Evolutionary conservation across 768 basidiomycete species (phyloP).

Genomic region (Pleurotus salmoneostramineus): DNA sequence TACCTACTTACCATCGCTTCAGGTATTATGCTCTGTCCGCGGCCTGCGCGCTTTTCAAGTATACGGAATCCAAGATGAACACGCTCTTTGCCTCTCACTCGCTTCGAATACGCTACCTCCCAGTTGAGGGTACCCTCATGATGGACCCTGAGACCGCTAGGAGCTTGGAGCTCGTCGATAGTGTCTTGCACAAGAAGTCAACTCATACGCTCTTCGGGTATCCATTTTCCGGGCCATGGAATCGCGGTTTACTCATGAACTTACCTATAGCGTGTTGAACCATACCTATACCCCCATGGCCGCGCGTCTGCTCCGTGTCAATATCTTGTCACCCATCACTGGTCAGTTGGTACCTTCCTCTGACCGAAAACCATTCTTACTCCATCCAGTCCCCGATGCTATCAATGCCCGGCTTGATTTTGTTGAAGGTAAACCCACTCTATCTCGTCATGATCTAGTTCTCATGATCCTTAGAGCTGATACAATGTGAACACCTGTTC

Average conservation of each 20-base stretch:
- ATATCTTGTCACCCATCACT: constrained; percentile 78
- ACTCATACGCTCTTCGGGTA: constrained; percentile 80
- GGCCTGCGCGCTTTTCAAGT: constrained; percentile 82
- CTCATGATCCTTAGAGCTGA: constrained; percentile 48
- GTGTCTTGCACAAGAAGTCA: constrained; percentile 63
- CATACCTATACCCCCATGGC: constrained; percentile 92
- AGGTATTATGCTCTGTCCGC: constrained; percentile 92
- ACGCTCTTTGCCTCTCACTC: constrained; percentile 67
- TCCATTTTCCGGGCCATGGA: constrained; percentile 8
- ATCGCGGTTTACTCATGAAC: background rate
- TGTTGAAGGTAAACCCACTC: constrained; percentile 60
- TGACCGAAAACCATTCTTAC: constrained; percentile 6
- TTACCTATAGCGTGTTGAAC: constrained; percentile 55
- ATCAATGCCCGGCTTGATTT: constrained; percentile 84
- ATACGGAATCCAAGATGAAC: constrained; percentile 67
- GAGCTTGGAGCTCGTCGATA: constrained; percentile 87
- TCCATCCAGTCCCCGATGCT: constrained; percentile 43
- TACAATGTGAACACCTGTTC: constrained; percentile 73
- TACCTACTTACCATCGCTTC: background rate
- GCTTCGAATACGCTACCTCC: constrained; percentile 69
- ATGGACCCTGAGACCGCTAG: constrained; percentile 87
- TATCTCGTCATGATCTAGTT: constrained; percentile 5
- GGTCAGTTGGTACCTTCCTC: constrained; percentile 29
- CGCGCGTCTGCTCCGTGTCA: constrained; percentile 70
- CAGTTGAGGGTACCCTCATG: constrained; percentile 91